These are phyloP conservation scores for Verticillium tricorpus DNA, from an alignment of 2,329 filamentous ascomycete species.

Conservation along the genomic window DNA sequence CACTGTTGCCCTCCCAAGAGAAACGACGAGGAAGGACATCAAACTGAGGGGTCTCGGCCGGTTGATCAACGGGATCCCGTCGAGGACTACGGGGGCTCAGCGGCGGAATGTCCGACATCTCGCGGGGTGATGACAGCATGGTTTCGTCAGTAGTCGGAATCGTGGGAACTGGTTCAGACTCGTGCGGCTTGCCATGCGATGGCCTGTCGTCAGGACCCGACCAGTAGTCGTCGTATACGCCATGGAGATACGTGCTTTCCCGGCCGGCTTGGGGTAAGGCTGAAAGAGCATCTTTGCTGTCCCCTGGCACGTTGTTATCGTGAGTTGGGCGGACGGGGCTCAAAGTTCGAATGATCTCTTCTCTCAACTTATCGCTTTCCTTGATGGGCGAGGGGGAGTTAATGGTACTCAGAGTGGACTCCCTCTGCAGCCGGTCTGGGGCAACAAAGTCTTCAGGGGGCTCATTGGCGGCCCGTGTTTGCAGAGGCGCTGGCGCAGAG, in stretches of 20 bases:
- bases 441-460: slow-evolving; percentile 28
- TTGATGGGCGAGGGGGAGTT: slow-evolving; percentile 51
- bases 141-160: neutral
- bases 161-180: neutral
- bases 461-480: slow-evolving; percentile 1
- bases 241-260: slow-evolving; percentile 60
- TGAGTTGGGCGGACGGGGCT: slow-evolving; percentile 38
- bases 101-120: slow-evolving; percentile 6
- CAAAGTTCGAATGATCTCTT: slow-evolving; percentile 71
- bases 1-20: slow-evolving; percentile 35
- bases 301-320: neutral
- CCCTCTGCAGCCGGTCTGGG: slow-evolving; percentile 31
- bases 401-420: slow-evolving; percentile 41
- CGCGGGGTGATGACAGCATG: neutral
- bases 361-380: slow-evolving; percentile 66
- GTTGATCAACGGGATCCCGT: neutral
- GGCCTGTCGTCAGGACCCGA: slow-evolving; percentile 40
- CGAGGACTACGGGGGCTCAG: slow-evolving; percentile 11
- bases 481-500: neutral
- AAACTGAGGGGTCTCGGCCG: neutral
- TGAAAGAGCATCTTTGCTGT: slow-evolving; percentile 3
- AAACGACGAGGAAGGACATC: slow-evolving; percentile 23
- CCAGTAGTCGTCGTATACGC: slow-evolving; percentile 67
- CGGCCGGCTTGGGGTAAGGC: slow-evolving; percentile 17
- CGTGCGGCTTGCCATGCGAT: neutral